phyloP scores from a whole-genome alignment of 169 alveolate genomes.

The Cryptosporidium andersoni region DNA sequence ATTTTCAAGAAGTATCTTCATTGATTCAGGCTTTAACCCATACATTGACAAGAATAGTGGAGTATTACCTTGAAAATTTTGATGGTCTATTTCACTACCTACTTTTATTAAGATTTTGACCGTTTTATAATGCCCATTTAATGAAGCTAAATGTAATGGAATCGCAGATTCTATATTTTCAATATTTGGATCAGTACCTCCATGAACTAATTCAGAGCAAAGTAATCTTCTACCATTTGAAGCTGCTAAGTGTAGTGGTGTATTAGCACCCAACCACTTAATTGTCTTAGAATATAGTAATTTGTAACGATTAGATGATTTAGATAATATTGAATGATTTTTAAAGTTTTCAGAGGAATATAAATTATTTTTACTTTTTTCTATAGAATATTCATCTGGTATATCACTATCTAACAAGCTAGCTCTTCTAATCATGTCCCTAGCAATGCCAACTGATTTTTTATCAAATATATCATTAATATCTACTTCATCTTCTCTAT shows the following conservation, averaged over 20 bases:
- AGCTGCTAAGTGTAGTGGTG: constrained; percentile 86
- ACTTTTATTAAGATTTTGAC: constrained; percentile 77
- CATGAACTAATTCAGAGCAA: constrained; percentile 80
- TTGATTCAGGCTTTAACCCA: constrained; percentile 78
- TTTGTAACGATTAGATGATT: constrained; percentile 47
- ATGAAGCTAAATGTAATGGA: constrained; percentile 86
- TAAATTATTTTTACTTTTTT: neutral
- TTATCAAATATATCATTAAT: constrained; percentile 29
- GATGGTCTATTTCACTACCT: constrained; percentile 75
- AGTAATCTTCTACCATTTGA: constrained; percentile 81
- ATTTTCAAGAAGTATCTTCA: constrained; percentile 76
- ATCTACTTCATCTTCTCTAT: constrained; percentile 17
- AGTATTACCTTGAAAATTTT: constrained; percentile 83
- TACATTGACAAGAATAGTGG: constrained; percentile 85
- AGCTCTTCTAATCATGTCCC: constrained; percentile 65
- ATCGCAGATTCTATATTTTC: constrained; percentile 86
- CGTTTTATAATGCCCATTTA: constrained; percentile 83
- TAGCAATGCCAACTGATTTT: constrained; percentile 64
- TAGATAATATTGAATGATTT: neutral
- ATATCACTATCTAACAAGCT: constrained; percentile 3
- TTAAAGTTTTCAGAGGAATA: neutral
- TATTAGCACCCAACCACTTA: constrained; percentile 79
- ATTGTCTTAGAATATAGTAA: constrained; percentile 81
- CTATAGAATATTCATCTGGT: neutral
- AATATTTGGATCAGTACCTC: constrained; percentile 79